phyloP scores from a whole-genome alignment of 768 basidiomycete species.

The Roridomyces roridus region DNA sequence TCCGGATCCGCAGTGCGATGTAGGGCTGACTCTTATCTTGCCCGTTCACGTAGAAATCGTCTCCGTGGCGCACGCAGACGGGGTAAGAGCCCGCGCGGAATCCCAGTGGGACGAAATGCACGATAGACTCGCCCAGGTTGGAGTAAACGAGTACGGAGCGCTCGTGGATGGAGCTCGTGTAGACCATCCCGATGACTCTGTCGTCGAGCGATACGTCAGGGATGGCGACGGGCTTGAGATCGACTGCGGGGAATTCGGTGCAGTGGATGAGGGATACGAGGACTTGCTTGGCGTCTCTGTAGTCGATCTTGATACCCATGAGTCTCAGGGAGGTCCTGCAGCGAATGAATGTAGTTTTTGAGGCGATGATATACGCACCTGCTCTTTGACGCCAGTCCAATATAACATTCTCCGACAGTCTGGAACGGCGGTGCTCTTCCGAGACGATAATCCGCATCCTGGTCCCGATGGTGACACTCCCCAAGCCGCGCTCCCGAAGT shows the following conservation, averaged over 20 bases:
- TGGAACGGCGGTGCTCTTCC: neutral
- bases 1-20: neutral
- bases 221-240: neutral
- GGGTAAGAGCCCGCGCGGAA: neutral
- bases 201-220: neutral
- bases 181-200: neutral
- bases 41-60: neutral
- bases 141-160: constrained; percentile 1
- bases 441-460: neutral
- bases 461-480: neutral
- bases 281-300: neutral
- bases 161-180: neutral
- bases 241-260: neutral
- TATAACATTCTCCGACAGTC: neutral
- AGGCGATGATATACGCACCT: neutral
- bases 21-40: neutral
- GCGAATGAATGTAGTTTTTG: neutral
- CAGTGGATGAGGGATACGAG: neutral
- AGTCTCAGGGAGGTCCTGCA: neutral
- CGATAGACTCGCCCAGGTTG: neutral
- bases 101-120: neutral
- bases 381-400: neutral
- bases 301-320: neutral
- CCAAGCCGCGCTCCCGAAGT: constrained; percentile 1
- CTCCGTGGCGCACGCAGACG: neutral